Evolutionary conservation across 148 eudicot genomes (phyloP).

Genomic region (Drosera capensis): DNA sequence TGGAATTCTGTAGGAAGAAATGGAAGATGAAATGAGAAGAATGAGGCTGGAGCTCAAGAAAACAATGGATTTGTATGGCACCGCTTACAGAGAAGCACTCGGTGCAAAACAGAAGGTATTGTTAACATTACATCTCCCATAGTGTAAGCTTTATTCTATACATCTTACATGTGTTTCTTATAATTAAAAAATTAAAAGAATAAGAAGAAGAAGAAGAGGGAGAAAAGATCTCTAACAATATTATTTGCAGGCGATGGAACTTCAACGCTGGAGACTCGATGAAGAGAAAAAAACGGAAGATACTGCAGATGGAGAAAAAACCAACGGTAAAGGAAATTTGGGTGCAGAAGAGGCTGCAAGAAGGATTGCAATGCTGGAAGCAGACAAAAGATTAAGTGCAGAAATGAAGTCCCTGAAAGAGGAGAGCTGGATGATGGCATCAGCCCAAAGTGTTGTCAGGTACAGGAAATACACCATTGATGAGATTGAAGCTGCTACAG

Average conservation of each 20-base stretch:
- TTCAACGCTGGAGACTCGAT: constrained; percentile 33
- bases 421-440: constrained; percentile 7
- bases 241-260: constrained; percentile 40
- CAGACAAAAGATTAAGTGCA: constrained; percentile 9
- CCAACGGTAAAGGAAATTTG: constrained; percentile 8
- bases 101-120: constrained; percentile 69
- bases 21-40: constrained; percentile 74
- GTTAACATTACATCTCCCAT: too few relatives aligned
- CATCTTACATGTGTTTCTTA: not conserved
- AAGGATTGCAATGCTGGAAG: constrained; percentile 15
- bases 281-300: constrained; percentile 26
- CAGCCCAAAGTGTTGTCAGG: constrained; percentile 18
- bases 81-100: constrained; percentile 89
- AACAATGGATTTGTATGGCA: constrained; percentile 76
- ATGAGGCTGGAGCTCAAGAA: constrained; percentile 71
- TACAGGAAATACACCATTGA: constrained; percentile 34
- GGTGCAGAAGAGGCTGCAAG: constrained; percentile 11
- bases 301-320: constrained; percentile 19
- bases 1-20: constrained; percentile 36
- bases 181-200: too few relatives aligned
- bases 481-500: constrained; percentile 42
- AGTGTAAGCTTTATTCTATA: too few relatives aligned
- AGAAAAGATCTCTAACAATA: not conserved
- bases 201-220: not conserved
- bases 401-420: too few relatives aligned